A percentile compares a stretch with the other conserved stretches of the same genome.
These are phyloP conservation scores for Fusarium multiceps DNA, from an alignment of 2,329 filamentous ascomycete genomes.

Conservation along the genomic window DNA sequence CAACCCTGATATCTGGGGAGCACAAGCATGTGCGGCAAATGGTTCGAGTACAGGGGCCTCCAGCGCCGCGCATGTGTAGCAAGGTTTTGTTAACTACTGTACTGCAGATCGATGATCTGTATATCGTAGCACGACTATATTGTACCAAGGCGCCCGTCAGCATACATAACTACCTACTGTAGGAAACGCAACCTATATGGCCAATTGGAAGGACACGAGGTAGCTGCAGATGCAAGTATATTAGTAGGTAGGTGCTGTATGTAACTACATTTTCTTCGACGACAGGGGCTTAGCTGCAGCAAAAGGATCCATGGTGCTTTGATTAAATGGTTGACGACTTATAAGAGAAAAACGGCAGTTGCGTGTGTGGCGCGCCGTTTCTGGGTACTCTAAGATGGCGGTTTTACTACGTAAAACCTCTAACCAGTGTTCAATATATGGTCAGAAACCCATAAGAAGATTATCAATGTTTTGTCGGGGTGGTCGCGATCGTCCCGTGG, in stretches of 20 bases:
- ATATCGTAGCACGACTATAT: conserved; percentile 28
- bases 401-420: neutral
- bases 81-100: conserved; percentile 24
- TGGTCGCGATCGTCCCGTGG: conserved; percentile 6
- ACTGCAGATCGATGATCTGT: conserved; percentile 37
- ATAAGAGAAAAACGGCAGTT: neutral
- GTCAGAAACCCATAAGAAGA: neutral
- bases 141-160: conserved; percentile 14
- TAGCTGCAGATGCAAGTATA: conserved; percentile 13
- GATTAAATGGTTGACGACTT: neutral
- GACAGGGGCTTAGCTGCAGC: neutral
- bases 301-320: neutral
- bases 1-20: conserved; percentile 21
- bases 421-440: neutral
- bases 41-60: conserved; percentile 24
- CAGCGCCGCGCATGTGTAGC: conserved; percentile 28
- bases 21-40: conserved; percentile 32
- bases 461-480: neutral
- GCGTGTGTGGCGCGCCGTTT: neutral
- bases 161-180: neutral
- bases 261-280: too few species aligned
- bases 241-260: neutral
- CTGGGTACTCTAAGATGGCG: neutral
- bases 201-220: conserved; percentile 5
- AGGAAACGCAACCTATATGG: neutral